phyloP scores from a whole-genome alignment of 345 rosid species.

The Erysimum cheiranthoides region DNA sequence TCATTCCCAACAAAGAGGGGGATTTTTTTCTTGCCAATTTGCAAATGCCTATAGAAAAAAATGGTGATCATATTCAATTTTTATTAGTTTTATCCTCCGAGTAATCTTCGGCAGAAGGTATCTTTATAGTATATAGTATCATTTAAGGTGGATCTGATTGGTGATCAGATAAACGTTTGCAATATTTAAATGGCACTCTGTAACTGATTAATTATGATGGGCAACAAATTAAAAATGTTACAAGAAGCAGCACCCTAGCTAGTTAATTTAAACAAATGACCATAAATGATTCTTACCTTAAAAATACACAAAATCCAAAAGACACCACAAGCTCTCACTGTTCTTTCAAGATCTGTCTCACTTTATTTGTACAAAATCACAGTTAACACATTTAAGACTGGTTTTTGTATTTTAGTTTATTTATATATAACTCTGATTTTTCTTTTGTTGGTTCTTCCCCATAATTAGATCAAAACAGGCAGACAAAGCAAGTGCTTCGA shows the following conservation, averaged over 20 bases:
- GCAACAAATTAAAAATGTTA: not conserved
- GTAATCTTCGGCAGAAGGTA: not conserved
- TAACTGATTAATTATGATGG: not conserved
- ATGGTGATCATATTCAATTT: not conserved
- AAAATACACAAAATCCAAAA: slow-evolving; percentile 17
- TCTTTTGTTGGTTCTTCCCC: slow-evolving; percentile 36
- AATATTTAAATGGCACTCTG: slow-evolving; percentile 1
- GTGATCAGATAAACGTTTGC: not conserved
- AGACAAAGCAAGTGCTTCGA: slow-evolving; percentile 48
- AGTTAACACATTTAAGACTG: slow-evolving; percentile 30
- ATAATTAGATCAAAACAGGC: slow-evolving; percentile 37
- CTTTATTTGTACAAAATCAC: slow-evolving; percentile 44
- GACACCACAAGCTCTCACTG: slow-evolving; percentile 31
- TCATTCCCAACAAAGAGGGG: slow-evolving; percentile 41
- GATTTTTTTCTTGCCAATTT: not conserved
- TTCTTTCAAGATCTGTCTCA: slow-evolving; percentile 40
- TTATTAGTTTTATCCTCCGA: not conserved
- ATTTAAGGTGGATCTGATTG: slow-evolving; percentile 6
- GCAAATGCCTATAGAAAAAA: not conserved
- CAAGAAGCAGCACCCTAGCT: not conserved
- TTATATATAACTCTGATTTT: slow-evolving; percentile 7
- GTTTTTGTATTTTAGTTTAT: slow-evolving; percentile 1
- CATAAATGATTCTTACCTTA: slow-evolving; percentile 27
- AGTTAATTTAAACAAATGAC: not conserved
- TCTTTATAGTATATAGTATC: not conserved